phyloP scores from a whole-genome alignment of 2,329 filamentous ascomycete genomes.

The Exserohilum turcica region DNA sequence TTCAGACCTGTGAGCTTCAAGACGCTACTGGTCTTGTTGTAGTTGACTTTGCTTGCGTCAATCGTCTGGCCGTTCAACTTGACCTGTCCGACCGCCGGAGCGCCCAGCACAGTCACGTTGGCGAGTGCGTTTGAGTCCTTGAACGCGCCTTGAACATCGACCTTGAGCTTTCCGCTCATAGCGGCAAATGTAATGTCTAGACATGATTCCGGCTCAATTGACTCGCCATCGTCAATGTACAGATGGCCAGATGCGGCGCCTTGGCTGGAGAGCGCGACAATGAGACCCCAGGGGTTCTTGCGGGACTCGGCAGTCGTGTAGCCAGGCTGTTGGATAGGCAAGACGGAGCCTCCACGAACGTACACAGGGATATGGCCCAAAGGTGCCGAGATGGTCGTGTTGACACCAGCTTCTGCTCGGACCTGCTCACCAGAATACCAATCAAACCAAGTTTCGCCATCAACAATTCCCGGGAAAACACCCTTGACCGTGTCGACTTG shows the following conservation, averaged over 20 bases:
- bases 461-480: conserved; percentile 69
- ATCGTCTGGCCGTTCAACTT: conserved; percentile 58
- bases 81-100: conserved; percentile 49
- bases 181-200: conserved; percentile 61
- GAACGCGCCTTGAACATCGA: conserved; percentile 58
- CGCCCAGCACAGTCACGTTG: conserved; percentile 68
- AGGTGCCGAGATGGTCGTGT: conserved; percentile 65
- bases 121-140: conserved; percentile 63
- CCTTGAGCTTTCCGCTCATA: conserved; percentile 53
- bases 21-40: conserved; percentile 55
- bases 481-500: conserved; percentile 66
- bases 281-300: conserved; percentile 68
- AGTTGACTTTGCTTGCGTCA: conserved; percentile 52
- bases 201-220: conserved; percentile 61
- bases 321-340: conserved; percentile 71
- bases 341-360: conserved; percentile 68
- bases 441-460: conserved; percentile 73
- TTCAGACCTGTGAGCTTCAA: conserved; percentile 60
- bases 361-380: conserved; percentile 73
- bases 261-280: conserved; percentile 63
- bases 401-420: conserved; percentile 57
- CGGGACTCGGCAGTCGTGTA: conserved; percentile 69
- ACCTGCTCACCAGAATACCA: conserved; percentile 73
- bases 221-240: conserved; percentile 78
- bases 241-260: conserved; percentile 65